Percentiles rank a stretch among this genome's conserved stretches.
Conservation (phyloP, 768 basidiomycete species). For the Phanerochaete sordida region DNA sequence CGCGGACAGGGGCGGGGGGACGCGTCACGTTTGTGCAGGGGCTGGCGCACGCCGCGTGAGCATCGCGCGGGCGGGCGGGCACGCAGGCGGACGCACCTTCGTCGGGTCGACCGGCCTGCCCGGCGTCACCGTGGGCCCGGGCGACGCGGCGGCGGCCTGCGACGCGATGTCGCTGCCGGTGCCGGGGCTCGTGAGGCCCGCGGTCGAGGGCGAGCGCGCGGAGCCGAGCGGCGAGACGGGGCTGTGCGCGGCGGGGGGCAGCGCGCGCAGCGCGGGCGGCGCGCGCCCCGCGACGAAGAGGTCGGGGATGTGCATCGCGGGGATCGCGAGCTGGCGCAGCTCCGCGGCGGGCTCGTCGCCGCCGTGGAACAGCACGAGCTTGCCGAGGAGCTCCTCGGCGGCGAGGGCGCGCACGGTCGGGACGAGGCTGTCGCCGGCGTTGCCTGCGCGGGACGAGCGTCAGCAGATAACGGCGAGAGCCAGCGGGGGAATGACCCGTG, state of each 20-base stretch:
- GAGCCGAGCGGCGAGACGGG: constrained; percentile 28
- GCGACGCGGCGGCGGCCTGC: constrained; percentile 31
- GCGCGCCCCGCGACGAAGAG: constrained; percentile 41
- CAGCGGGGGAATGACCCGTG: constrained; percentile 44
- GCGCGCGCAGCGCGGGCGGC: constrained; percentile 31
- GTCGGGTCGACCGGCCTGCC: constrained; percentile 53
- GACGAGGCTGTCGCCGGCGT: constrained; percentile 51
- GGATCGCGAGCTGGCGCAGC: constrained; percentile 46
- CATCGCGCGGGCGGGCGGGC: not conserved
- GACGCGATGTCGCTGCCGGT: constrained; percentile 52
- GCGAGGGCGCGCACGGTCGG: constrained; percentile 56
- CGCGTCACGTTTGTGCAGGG: constrained; percentile 73
- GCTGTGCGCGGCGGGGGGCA: constrained; percentile 45
- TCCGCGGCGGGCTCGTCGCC: constrained; percentile 39
- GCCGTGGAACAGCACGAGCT: constrained; percentile 61
- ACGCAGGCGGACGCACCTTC: constrained; percentile 38
- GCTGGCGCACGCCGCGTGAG: constrained; percentile 35
- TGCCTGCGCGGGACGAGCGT: constrained; percentile 37
- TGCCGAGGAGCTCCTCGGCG: constrained; percentile 59
- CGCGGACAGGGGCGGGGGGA: not conserved
- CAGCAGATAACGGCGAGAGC: not conserved
- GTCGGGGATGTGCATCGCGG: constrained; percentile 49
- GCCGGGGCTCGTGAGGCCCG: constrained; percentile 63
- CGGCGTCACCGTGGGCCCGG: constrained; percentile 9
- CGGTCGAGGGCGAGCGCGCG: constrained; percentile 37